A percentile compares a stretch with the other conserved stretches of the same genome.
Evolutionary conservation across 208 protist species (phyloP).

Genomic region (Acanthamoeba royreba): DNA sequence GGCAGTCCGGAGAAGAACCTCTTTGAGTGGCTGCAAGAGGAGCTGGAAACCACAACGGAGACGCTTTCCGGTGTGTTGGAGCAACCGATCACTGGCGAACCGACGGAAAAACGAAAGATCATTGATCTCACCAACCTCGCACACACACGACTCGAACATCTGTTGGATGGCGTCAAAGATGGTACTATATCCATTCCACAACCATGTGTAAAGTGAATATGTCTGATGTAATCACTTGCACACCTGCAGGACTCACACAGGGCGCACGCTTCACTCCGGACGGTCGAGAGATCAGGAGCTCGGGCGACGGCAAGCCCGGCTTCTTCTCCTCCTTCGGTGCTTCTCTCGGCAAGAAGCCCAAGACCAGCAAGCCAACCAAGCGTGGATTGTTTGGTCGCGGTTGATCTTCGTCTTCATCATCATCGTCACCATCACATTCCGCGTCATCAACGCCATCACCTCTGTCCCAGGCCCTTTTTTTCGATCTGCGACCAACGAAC

Average conservation of each 20-base stretch:
- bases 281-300: neutral
- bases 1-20: conserved; percentile 47
- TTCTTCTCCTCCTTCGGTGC: neutral
- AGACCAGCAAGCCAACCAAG: neutral
- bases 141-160: neutral
- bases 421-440: too few species aligned
- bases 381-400: too few species aligned
- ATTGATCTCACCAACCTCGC: conserved; percentile 26
- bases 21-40: conserved; percentile 55
- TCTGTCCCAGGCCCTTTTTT: too few species aligned
- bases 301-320: neutral
- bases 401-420: too few species aligned
- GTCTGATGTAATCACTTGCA: too few species aligned
- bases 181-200: too few species aligned
- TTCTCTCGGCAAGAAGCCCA: neutral
- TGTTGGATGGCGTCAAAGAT: neutral
- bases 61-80: conserved; percentile 5
- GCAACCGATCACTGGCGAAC: neutral
- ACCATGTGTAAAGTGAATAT: neutral
- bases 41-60: conserved; percentile 50
- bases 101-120: neutral
- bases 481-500: too few species aligned
- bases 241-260: neutral
- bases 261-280: neutral
- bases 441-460: too few species aligned